Conservation (phyloP, 1,284 basidiomycete genomes). For the Cutaneotrichosporon sp. region DNA sequence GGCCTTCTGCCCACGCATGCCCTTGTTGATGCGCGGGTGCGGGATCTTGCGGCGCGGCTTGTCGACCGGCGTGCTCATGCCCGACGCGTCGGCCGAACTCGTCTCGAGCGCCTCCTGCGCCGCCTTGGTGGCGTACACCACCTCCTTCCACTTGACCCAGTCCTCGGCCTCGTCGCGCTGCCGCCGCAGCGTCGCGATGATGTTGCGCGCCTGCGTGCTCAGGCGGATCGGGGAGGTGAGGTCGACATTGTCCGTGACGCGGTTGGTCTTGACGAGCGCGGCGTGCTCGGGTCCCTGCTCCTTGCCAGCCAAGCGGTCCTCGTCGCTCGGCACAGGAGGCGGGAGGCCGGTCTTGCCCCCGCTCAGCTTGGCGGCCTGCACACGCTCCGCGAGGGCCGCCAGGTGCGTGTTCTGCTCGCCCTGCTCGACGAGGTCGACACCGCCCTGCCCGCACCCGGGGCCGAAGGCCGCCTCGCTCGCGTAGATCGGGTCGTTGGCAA, state of each 20-base stretch:
- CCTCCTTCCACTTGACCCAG: constrained; percentile 64
- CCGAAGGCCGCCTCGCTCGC: constrained; percentile 82
- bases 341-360: constrained; percentile 7
- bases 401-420: constrained; percentile 13
- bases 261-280: constrained; percentile 19
- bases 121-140: constrained; percentile 40
- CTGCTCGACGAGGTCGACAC: constrained; percentile 68
- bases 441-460: constrained; percentile 71
- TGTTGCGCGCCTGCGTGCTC: constrained; percentile 76
- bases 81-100: neutral
- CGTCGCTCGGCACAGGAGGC: constrained; percentile 15
- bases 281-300: constrained; percentile 40
- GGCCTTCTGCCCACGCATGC: constrained; percentile 16
- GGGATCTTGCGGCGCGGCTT: constrained; percentile 18
- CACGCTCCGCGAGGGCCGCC: constrained; percentile 16
- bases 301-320: constrained; percentile 26
- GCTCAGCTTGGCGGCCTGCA: constrained; percentile 11
- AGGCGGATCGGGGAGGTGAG: constrained; percentile 82
- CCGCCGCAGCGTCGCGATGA: constrained; percentile 80
- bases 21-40: constrained; percentile 23
- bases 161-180: constrained; percentile 93
- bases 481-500: constrained; percentile 90
- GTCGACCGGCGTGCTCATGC: neutral
- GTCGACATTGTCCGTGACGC: constrained; percentile 64
- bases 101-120: constrained; percentile 37